Evolutionary conservation across 108 stramenopile genomes (phyloP).

Genomic region (Nannochloropsis gaditana): DNA sequence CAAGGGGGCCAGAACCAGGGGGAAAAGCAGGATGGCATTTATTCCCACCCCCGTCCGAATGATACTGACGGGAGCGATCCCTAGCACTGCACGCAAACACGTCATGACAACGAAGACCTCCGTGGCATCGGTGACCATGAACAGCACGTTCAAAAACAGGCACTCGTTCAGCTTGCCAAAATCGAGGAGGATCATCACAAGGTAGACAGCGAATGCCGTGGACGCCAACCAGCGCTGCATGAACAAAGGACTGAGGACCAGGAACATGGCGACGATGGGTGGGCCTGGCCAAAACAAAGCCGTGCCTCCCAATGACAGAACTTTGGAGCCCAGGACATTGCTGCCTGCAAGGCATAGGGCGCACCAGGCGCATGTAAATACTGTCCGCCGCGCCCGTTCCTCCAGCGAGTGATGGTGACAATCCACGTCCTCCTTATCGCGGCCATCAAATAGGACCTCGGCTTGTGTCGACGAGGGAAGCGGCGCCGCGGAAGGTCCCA

Average conservation of each 20-base stretch:
- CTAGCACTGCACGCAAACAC: background rate
- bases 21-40: background rate
- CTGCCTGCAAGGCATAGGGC: background rate
- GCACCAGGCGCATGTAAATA: background rate
- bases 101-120: background rate
- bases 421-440: no score
- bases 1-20: background rate
- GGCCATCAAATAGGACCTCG: no score
- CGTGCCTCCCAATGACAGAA: background rate
- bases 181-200: background rate
- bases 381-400: background rate
- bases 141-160: background rate
- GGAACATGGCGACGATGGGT: slow-evolving; percentile 6
- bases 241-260: background rate
- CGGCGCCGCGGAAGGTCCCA: no score
- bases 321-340: background rate
- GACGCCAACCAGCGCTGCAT: background rate
- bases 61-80: background rate
- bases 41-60: slow-evolving; percentile 1
- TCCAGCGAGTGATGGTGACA: background rate
- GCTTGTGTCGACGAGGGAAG: no score
- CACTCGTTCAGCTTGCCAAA: background rate
- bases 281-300: background rate
- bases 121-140: slow-evolving; percentile 12
- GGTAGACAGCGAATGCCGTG: background rate